Conservation (phyloP, 495 filamentous ascomycete genomes). For the Pseudoneurospora amorphoporcata region DNA sequence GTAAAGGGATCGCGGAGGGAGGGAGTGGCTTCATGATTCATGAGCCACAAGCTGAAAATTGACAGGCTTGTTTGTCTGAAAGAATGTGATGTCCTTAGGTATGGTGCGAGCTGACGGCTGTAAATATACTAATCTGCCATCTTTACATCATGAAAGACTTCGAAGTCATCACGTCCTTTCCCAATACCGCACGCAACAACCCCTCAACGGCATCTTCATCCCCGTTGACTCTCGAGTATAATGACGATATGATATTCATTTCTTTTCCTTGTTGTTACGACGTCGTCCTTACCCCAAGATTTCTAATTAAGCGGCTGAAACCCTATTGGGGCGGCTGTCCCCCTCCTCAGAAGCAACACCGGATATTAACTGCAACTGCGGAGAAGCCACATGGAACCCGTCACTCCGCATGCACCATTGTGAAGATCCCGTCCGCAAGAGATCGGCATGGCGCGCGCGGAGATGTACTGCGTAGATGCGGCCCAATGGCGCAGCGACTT, state of each 20-base stretch:
- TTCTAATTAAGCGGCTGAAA: background rate
- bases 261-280: background rate
- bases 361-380: background rate
- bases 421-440: background rate
- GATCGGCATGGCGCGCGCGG: background rate
- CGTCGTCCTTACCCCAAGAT: background rate
- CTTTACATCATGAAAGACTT: background rate
- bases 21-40: background rate
- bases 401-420: background rate
- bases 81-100: background rate
- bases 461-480: background rate
- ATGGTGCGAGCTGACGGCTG: background rate
- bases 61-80: background rate
- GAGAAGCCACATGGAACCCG: background rate
- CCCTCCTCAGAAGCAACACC: background rate
- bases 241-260: background rate
- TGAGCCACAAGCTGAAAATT: background rate
- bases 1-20: background rate
- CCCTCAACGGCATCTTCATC: background rate
- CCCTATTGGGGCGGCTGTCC: background rate
- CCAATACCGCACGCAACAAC: background rate
- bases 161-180: too few species aligned
- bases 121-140: background rate
- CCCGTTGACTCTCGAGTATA: background rate
- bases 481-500: background rate